Percentiles rank a stretch among this genome's conserved stretches.
Evolutionary conservation across 257 asterid species (phyloP).

Genomic region (Solanum boliviense): DNA sequence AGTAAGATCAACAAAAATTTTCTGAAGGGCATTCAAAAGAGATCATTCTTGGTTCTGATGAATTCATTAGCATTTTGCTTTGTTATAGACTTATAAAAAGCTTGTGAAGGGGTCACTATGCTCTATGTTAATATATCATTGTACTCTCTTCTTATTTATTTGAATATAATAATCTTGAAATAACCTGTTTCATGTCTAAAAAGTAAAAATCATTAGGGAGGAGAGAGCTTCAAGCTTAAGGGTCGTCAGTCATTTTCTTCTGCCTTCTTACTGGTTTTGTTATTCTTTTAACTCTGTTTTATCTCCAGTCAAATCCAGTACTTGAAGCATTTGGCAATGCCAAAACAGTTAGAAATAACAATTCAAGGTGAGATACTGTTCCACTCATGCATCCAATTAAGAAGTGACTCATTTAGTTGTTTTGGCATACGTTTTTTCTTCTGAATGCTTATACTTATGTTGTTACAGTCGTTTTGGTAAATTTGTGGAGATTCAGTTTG

Average conservation of each 20-base stretch:
- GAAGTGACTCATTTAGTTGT: not conserved
- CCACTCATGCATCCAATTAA: not conserved
- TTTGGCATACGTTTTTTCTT: not conserved
- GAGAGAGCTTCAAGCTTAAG: not conserved
- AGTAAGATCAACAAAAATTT: not conserved
- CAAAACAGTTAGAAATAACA: slow-evolving; percentile 14
- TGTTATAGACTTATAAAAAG: not conserved
- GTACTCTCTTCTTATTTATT: not conserved
- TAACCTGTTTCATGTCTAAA: not conserved
- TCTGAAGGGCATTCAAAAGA: not conserved
- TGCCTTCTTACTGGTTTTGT: not conserved
- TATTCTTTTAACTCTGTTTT: not conserved
- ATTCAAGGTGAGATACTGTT: slow-evolving; percentile 6
- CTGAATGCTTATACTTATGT: not conserved
- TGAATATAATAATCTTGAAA: not conserved
- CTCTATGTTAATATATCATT: not conserved
- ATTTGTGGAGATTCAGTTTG: slow-evolving; percentile 95
- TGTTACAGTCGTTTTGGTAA: slow-evolving; percentile 92
- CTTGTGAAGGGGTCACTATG: not conserved
- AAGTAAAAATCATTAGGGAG: not conserved
- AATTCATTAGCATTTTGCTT: not conserved
- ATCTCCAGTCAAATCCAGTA: slow-evolving; percentile 17
- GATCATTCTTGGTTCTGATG: not conserved
- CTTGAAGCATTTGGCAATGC: slow-evolving; percentile 20
- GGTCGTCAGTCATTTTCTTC: not conserved